Evolutionary conservation across 805 yeast genomes (phyloP).

Genomic region (Metschnikowia bowlesiae): DNA sequence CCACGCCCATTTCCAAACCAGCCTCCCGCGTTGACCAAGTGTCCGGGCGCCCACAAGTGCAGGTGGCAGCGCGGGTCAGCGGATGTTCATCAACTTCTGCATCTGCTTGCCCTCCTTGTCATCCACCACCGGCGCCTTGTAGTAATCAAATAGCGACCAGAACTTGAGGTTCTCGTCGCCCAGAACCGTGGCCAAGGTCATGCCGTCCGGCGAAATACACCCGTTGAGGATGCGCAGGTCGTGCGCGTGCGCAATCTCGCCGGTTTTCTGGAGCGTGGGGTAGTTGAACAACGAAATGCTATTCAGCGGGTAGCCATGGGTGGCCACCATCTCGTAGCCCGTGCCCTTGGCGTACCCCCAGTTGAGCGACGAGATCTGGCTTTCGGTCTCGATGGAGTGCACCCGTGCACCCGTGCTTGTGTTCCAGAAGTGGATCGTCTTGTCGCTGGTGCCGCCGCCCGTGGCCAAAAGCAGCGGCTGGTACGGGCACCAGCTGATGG

Average conservation of each 20-base stretch:
- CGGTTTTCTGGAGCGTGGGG: slow-evolving; percentile 81
- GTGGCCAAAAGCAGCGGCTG: slow-evolving; percentile 81
- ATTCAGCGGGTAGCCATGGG: slow-evolving; percentile 91
- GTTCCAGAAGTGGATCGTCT: slow-evolving; percentile 88
- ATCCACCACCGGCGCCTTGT: slow-evolving; percentile 23
- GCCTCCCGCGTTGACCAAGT: no score
- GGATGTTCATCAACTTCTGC: slow-evolving; percentile 24
- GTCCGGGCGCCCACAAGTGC: no score
- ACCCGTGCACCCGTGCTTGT: slow-evolving; percentile 83
- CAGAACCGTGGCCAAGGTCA: slow-evolving; percentile 89
- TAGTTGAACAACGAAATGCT: slow-evolving; percentile 78
- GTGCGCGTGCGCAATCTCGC: slow-evolving; percentile 82
- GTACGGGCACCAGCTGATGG: slow-evolving; percentile 91
- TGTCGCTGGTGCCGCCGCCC: slow-evolving; percentile 94
- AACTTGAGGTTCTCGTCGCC: slow-evolving; percentile 95
- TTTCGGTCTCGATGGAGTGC: slow-evolving; percentile 83
- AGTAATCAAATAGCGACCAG: slow-evolving; percentile 79
- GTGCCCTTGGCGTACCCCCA: slow-evolving; percentile 81
- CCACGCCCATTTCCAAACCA: no score
- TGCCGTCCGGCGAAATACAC: slow-evolving; percentile 83
- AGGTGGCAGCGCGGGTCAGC: slow-evolving; percentile 6
- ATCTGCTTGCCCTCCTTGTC: slow-evolving; percentile 18
- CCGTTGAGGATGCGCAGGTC: slow-evolving; percentile 83
- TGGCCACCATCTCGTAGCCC: slow-evolving; percentile 82
- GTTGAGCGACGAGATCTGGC: slow-evolving; percentile 88